These are phyloP conservation scores for Schrenkiella parvula DNA, from an alignment of 345 rosid species.

Conservation along the genomic window DNA sequence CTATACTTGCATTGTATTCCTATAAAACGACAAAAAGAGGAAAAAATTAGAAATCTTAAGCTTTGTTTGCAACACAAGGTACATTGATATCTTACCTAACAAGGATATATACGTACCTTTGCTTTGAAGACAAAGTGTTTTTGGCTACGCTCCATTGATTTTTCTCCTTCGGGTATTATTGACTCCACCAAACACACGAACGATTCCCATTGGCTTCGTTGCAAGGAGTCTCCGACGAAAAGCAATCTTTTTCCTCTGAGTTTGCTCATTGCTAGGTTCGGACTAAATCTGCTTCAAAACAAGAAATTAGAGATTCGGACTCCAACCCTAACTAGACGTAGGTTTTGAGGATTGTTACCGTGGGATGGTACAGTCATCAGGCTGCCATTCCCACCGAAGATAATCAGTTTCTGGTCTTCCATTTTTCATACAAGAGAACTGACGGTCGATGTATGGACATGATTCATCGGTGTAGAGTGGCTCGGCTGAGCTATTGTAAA, in stretches of 20 bases:
- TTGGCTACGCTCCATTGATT: constrained; percentile 51
- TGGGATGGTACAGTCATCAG: constrained; percentile 80
- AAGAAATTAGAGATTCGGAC: neutral
- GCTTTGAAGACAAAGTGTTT: constrained; percentile 58
- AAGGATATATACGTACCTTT: constrained; percentile 39
- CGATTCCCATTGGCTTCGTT: constrained; percentile 90
- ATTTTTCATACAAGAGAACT: constrained; percentile 69
- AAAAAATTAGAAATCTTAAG: neutral
- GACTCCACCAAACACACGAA: constrained; percentile 79
- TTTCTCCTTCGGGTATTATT: constrained; percentile 53
- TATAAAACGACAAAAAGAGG: neutral
- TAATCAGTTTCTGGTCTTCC: constrained; percentile 66
- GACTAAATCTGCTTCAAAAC: constrained; percentile 48
- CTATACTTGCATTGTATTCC: constrained; percentile 79
- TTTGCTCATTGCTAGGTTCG: constrained; percentile 58
- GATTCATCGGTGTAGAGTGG: constrained; percentile 73
- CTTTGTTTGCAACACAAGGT: constrained; percentile 50
- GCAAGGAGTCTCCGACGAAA: constrained; percentile 86
- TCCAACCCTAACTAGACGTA: neutral
- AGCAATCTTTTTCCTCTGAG: constrained; percentile 70
- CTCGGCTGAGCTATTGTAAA: constrained; percentile 51
- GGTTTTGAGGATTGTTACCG: constrained; percentile 32
- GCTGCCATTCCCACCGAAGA: constrained; percentile 91
- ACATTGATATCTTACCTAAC: constrained; percentile 12
- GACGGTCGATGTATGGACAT: constrained; percentile 80